These are phyloP conservation scores for Cladosporium phlei DNA, from an alignment of 2,329 filamentous ascomycete species.

Conservation along the genomic window DNA sequence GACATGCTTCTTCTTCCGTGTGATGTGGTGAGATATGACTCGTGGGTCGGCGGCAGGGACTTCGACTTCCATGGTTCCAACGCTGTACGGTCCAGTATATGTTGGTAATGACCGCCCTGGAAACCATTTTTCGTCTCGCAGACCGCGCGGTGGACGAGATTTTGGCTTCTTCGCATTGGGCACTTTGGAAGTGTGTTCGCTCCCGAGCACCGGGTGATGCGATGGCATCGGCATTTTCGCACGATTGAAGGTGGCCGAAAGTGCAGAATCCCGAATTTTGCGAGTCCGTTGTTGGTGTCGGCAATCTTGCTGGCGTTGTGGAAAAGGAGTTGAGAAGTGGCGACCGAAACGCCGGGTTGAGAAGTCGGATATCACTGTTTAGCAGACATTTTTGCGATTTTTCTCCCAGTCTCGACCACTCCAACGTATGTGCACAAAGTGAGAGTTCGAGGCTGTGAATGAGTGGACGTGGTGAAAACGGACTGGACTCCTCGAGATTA, in stretches of 20 bases:
- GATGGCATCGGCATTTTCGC: slow-evolving; percentile 5
- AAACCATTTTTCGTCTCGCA: slow-evolving; percentile 46
- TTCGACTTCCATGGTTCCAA: slow-evolving; percentile 53
- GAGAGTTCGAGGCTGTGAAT: too few species aligned
- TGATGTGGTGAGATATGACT: slow-evolving; percentile 47
- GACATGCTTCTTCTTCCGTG: slow-evolving; percentile 42
- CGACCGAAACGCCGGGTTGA: neutral
- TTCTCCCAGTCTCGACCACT: too few species aligned
- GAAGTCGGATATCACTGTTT: too few species aligned
- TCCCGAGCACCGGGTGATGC: slow-evolving; percentile 7
- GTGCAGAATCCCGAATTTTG: neutral
- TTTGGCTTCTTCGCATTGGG: slow-evolving; percentile 45
- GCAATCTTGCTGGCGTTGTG: neutral
- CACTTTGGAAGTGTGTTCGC: slow-evolving; percentile 7
- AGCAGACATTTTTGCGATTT: too few species aligned
- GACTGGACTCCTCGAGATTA: too few species aligned
- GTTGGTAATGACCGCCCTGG: slow-evolving; percentile 43
- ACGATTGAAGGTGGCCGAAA: neutral
- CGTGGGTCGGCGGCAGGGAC: slow-evolving; percentile 46
- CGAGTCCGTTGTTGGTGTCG: too few species aligned
- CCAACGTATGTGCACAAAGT: too few species aligned
- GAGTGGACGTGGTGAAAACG: too few species aligned
- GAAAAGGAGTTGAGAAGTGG: neutral
- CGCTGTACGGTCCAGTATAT: slow-evolving; percentile 50
- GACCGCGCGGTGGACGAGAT: slow-evolving; percentile 41